Conservation (phyloP, 305 asterid genomes). For the Fraxinus sp. region DNA sequence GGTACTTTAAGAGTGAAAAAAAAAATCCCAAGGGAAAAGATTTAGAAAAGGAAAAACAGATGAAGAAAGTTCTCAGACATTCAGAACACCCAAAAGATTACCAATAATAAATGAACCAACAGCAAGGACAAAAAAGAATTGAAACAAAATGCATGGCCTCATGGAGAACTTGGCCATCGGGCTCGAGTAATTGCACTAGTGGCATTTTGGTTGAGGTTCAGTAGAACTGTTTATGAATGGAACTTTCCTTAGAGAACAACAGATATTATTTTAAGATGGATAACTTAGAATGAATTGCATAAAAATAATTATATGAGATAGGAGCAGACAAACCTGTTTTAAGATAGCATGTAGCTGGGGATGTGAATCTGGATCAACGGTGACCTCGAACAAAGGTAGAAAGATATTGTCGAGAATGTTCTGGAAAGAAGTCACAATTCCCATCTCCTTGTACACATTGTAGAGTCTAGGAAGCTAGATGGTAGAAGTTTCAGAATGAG, state of each 20-base stretch:
- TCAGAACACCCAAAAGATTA: neutral
- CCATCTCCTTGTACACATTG: slow-evolving; percentile 98
- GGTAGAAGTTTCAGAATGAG: slow-evolving; percentile 28
- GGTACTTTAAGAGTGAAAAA: neutral
- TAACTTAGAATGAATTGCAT: neutral
- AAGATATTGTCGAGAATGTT: slow-evolving; percentile 96
- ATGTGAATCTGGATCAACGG: slow-evolving; percentile 98
- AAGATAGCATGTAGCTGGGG: slow-evolving; percentile 93
- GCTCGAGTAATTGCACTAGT: neutral
- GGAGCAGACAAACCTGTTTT: slow-evolving; percentile 65
- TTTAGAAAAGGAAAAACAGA: neutral
- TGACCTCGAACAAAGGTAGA: slow-evolving; percentile 92
- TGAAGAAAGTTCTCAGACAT: neutral
- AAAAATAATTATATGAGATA: slow-evolving; percentile 3
- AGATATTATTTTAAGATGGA: neutral
- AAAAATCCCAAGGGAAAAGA: neutral
- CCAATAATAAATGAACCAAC: neutral
- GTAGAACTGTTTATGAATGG: neutral
- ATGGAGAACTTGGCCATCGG: neutral
- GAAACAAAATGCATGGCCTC: neutral
- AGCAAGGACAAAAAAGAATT: neutral
- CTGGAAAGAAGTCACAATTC: slow-evolving; percentile 96
- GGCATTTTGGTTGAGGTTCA: neutral
- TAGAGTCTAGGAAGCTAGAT: slow-evolving; percentile 93
- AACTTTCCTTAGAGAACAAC: neutral